A percentile compares a stretch with the other conserved stretches of the same genome.
Evolutionary conservation across 352 stramenopile species (phyloP).

Genomic region (Globisporangium spinosum): DNA sequence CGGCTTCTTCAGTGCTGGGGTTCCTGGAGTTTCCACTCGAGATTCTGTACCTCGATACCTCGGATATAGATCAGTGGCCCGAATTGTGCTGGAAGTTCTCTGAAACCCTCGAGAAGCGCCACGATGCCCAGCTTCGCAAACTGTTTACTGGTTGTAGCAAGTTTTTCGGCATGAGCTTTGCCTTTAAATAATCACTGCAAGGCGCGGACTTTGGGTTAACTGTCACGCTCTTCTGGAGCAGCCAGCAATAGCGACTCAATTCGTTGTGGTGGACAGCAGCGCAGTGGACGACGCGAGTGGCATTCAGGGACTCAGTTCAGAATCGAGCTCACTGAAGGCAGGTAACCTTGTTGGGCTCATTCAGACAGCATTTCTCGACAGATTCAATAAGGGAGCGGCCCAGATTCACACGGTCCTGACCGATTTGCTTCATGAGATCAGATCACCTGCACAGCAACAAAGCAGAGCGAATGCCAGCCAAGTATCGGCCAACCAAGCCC

Average conservation of each 20-base stretch:
- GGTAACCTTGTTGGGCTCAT: background rate
- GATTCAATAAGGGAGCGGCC: background rate
- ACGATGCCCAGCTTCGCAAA: constrained; percentile 5
- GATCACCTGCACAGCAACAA: background rate
- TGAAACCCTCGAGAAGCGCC: constrained; percentile 5
- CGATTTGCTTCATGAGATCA: background rate
- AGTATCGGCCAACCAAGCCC: background rate
- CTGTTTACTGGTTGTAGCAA: background rate
- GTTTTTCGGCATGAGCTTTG: too few species aligned
- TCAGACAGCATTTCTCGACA: background rate
- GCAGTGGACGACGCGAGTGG: background rate
- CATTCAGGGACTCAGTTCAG: background rate
- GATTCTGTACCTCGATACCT: background rate
- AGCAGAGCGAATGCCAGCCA: background rate
- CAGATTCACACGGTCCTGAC: background rate
- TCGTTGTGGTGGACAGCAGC: background rate
- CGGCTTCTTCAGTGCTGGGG: background rate
- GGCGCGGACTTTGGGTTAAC: background rate
- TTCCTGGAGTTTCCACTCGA: constrained; percentile 14
- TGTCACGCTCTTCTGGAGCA: background rate
- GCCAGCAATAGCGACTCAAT: background rate
- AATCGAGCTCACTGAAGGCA: background rate
- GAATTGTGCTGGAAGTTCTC: constrained; percentile 11
- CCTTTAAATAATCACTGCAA: too few species aligned
- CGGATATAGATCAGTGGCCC: constrained; percentile 15